phyloP scores from a whole-genome alignment of 2,329 filamentous ascomycete species.

The Sporothrix protearum region DNA sequence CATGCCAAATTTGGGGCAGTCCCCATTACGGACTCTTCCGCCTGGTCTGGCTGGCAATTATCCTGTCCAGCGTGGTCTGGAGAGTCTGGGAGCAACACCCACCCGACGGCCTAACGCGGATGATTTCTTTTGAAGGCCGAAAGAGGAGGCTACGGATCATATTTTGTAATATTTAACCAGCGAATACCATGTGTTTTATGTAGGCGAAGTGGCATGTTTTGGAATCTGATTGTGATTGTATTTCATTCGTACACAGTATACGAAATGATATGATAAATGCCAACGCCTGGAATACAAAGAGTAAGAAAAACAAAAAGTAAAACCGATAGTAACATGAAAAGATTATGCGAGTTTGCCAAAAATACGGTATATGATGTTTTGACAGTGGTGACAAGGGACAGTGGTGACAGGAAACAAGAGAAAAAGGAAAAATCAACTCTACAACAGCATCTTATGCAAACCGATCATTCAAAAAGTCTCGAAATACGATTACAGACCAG shows the following conservation, averaged over 20 bases:
- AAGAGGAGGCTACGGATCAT: no score
- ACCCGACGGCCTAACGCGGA: conserved; percentile 35
- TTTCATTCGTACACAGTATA: background rate
- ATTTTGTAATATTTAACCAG: conserved; percentile 1
- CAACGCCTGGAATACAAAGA: conserved; percentile 16
- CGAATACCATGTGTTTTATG: conserved; percentile 7
- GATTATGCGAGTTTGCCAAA: conserved; percentile 8
- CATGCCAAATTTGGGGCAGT: conserved; percentile 31
- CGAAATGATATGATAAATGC: conserved; percentile 15
- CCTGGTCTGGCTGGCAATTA: conserved; percentile 32
- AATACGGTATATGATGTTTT: background rate
- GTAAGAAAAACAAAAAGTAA: background rate
- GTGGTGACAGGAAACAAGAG: background rate
- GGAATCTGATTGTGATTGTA: background rate
- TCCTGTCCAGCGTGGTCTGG: conserved; percentile 42
- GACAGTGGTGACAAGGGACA: conserved; percentile 2
- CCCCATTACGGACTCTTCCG: conserved; percentile 33
- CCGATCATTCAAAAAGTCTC: background rate
- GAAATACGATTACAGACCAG: conserved; percentile 3
- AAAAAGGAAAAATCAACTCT: background rate
- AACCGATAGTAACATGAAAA: conserved; percentile 7
- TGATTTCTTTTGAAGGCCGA: conserved; percentile 27
- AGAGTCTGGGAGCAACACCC: conserved; percentile 48
- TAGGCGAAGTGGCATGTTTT: background rate
- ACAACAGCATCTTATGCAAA: background rate